Conservation (phyloP, 352 stramenopile genomes). For the Phytophthora chlamydospora region DNA sequence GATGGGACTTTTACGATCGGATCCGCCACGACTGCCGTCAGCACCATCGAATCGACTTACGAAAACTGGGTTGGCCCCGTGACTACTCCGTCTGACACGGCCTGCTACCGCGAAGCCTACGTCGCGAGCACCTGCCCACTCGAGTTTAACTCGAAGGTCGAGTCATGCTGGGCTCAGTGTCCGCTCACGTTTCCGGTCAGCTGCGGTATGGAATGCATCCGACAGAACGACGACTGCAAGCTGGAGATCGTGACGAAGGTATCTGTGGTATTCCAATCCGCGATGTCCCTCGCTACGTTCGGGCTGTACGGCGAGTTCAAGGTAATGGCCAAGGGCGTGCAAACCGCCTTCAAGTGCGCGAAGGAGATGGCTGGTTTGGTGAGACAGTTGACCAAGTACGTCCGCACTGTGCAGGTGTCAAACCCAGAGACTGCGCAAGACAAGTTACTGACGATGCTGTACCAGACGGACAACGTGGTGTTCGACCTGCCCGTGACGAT, state of each 20-base stretch:
- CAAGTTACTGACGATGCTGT: constrained; percentile 22
- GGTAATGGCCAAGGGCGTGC: not conserved
- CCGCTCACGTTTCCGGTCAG: constrained; percentile 49
- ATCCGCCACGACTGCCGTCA: too few species aligned
- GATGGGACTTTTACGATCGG: too few species aligned
- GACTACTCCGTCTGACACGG: constrained; percentile 16
- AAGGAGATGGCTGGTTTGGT: constrained; percentile 20
- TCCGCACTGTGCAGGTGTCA: constrained; percentile 17
- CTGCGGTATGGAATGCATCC: constrained; percentile 52
- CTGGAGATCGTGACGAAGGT: constrained; percentile 43
- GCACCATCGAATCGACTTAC: constrained; percentile 22
- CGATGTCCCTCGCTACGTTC: constrained; percentile 35
- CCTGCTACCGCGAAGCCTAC: constrained; percentile 34
- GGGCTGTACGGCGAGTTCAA: constrained; percentile 42
- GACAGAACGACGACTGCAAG: constrained; percentile 39
- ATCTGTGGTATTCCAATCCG: constrained; percentile 21
- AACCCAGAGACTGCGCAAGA: constrained; percentile 22
- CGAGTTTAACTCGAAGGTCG: constrained; percentile 45
- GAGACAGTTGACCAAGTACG: constrained; percentile 23
- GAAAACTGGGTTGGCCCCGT: constrained; percentile 44
- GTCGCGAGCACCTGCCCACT: constrained; percentile 31
- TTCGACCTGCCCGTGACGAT: not conserved
- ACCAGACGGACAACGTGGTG: constrained; percentile 13
- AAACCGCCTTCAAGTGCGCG: not conserved
- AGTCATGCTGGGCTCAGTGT: constrained; percentile 55